These are phyloP conservation scores for Dothideomycetes sp. DNA, from an alignment of 2,329 filamentous ascomycete genomes.

Conservation along the genomic window DNA sequence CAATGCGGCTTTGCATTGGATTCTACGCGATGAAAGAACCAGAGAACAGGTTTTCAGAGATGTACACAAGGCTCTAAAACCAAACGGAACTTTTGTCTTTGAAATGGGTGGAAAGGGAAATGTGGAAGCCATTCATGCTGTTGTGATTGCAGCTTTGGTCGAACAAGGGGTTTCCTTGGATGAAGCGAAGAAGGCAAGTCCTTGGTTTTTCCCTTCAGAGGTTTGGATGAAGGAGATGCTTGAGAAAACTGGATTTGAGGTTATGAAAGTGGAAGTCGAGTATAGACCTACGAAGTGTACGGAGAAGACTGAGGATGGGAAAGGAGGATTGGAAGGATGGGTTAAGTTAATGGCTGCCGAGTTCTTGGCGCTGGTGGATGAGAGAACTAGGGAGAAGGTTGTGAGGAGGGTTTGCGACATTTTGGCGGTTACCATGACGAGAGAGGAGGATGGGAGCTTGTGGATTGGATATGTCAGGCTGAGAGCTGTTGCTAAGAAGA, in stretches of 20 bases:
- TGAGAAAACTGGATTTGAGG: slow-evolving; percentile 33
- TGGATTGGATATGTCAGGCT: slow-evolving; percentile 42
- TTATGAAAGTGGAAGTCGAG: slow-evolving; percentile 48
- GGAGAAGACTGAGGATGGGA: slow-evolving; percentile 29
- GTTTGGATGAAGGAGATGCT: slow-evolving; percentile 42
- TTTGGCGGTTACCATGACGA: slow-evolving; percentile 46
- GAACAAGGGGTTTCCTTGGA: slow-evolving; percentile 42
- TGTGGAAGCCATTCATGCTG: slow-evolving; percentile 52
- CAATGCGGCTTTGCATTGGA: slow-evolving; percentile 39
- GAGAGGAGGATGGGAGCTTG: slow-evolving; percentile 47
- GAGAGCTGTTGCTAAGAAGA: slow-evolving; percentile 32
- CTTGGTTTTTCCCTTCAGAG: slow-evolving; percentile 67
- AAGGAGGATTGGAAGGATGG: slow-evolving; percentile 54
- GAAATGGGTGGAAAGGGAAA: slow-evolving; percentile 67
- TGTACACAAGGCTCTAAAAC: slow-evolving; percentile 43
- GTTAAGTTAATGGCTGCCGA: slow-evolving; percentile 53
- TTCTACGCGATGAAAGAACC: slow-evolving; percentile 39
- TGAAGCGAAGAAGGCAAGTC: slow-evolving; percentile 43
- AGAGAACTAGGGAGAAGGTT: slow-evolving; percentile 41
- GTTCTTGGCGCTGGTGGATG: slow-evolving; percentile 47
- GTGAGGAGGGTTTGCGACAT: slow-evolving; percentile 48
- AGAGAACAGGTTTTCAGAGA: slow-evolving; percentile 46
- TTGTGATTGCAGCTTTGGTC: slow-evolving; percentile 45
- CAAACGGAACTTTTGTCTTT: slow-evolving; percentile 53
- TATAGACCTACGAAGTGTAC: slow-evolving; percentile 52